Conservation (phyloP, 2,329 filamentous ascomycete genomes). For the Fusarium brevicatenulatum region DNA sequence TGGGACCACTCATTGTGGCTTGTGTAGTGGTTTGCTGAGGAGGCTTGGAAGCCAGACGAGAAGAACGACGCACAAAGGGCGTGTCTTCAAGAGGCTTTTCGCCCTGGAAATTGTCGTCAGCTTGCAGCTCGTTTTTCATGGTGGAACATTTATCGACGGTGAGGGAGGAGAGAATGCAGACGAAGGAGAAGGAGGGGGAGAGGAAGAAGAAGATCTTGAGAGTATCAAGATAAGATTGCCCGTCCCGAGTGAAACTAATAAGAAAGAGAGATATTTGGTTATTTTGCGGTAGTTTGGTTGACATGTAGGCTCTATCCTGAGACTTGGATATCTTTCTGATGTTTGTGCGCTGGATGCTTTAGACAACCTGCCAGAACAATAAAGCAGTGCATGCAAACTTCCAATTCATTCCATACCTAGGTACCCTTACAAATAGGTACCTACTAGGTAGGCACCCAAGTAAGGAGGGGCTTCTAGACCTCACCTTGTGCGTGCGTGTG, state of each 20-base stretch:
- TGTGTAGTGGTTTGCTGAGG: neutral
- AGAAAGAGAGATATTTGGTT: neutral
- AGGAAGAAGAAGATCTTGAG: neutral
- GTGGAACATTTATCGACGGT: neutral
- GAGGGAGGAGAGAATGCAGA: neutral
- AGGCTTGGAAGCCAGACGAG: conserved; percentile 26
- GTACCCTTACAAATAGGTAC: neutral
- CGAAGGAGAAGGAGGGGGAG: neutral
- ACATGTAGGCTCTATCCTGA: neutral
- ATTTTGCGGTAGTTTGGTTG: neutral
- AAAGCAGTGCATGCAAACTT: conserved; percentile 2
- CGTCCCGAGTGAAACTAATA: neutral
- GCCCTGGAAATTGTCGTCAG: conserved; percentile 23
- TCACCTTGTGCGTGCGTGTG: neutral
- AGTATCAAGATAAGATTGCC: neutral
- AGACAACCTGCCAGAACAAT: neutral
- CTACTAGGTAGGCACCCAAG: neutral
- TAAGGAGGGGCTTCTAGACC: neutral
- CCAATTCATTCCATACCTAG: neutral
- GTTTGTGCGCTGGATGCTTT: neutral
- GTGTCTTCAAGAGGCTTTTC: neutral
- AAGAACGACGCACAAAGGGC: conserved; percentile 33
- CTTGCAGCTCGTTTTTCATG: conserved; percentile 1
- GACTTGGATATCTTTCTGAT: neutral
- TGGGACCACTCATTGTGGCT: conserved; percentile 35